Base-by-base conservation (phyloP, 2,329 filamentous ascomycete genomes). In the Paraphaeosphaeria minitans region DNA sequence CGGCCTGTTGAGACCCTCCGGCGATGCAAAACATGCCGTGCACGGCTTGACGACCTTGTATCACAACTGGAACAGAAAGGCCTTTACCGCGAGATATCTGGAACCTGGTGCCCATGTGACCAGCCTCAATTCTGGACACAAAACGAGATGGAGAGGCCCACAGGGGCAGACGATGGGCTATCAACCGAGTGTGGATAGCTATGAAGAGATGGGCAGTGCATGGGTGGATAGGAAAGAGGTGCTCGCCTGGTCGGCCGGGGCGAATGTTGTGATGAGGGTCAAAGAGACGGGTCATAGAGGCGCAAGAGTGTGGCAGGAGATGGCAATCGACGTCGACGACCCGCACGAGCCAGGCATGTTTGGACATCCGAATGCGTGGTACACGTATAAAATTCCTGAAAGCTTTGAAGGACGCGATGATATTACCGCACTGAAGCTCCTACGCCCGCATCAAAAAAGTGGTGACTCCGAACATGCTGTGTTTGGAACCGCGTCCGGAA, bases 231-330 rank as follows among this genome's bases (percentile, higher is more conserved):
- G 83, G 62, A 81, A 79, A 65, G 85, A 88, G 66, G 80, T 85
- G 0, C 70, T 89, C 8, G 84, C 81, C 2, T 87, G 85, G 81
- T 85, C 85, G 53, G 86, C 86, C 13, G 87, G 84, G 0, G 82
- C 86, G 2, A 81, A 85, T 57, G 68, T 89, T 10, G 74, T 84
- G 4, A 61, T 87, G 57, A 77, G 83, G 21, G 75, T 81, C 12
- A 82, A 80, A 64, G 75, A 82, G 55, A 78, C 78, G 24, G 80
- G 78, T 1, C 55, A 60, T 3, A 65, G 63, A 13, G 56, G 61
- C 2, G 57, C 56, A 54, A 66, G 53, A 55, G 59, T 61, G 49
- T 73, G 72, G 57, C 60, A 72, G 52, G 66, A 65, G 31, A 41
- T 37, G n/a, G 16, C 27, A 2, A 24, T 47, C 22, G 35, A 60